Base-by-base conservation (phyloP, 257 asterid genomes). In the Anisodus tanguticus region DNA sequence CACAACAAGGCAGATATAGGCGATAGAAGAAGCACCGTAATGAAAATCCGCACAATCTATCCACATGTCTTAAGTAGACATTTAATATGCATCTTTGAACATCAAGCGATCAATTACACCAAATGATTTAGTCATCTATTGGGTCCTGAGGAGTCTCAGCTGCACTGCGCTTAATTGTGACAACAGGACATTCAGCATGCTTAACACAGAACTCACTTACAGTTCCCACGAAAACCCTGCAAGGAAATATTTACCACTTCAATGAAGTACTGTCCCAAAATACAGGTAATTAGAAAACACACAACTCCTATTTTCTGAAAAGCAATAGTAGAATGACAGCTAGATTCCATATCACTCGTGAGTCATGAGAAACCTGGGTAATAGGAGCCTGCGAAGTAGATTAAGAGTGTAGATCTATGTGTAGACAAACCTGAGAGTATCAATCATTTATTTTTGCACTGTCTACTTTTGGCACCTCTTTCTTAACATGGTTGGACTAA, bases 171-270 rank as follows among this genome's bases (percentile, higher is more conserved):
- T 88, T 90, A 70, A 90, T 90, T 55, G 90, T 67, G 84, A 90
- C 84, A 49, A 90, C 93, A 22, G 93, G 93, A 82, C 93, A 90
- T 54, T 90, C 91, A 59, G 98, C 98, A 87, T 95, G 98, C 92
- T 95, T 95, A 22, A 77, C 90, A 85, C 98, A 93, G 84, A 89
- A 95, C 81, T 93, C 98, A 85, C 98, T 95, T 88, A 95, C 98
- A 79, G 95, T 95, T 86, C 98, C 98, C 81, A 95, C 97, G 43
- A 95, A 92, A 58, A 95, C 98, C 92, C 98, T 93, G 90, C 85
- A 89, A 80, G 31, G 15, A 37, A 45, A 81, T 22, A 43, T 45
- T 66, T 26, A 76, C 62, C 60, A 45, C 22, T 10, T 76, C n/a
- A 76, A 26, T 51, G n/a, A 63, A 81, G 64, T 26, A 13, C 22